Conservation (phyloP, 1,284 basidiomycete genomes). For the Pterulicium gracile region DNA sequence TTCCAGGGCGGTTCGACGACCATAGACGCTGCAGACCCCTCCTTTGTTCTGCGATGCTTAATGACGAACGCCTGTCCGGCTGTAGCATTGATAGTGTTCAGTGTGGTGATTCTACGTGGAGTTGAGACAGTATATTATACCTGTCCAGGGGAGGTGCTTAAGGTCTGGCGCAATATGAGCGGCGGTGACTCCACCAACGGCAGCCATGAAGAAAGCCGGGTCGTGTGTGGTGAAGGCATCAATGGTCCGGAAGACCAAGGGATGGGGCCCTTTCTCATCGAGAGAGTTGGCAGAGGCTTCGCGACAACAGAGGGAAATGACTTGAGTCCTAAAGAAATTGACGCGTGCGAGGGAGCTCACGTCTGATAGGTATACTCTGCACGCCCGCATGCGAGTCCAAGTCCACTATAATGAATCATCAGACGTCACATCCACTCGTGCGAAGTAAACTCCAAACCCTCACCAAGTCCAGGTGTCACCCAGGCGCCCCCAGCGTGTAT, state of each 20-base stretch:
- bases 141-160: too few species aligned
- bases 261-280: constrained; percentile 40
- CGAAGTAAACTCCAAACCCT: constrained; percentile 7
- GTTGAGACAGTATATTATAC: too few species aligned
- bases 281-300: too few species aligned
- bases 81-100: constrained; percentile 18
- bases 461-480: constrained; percentile 60
- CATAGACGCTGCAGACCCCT: constrained; percentile 50
- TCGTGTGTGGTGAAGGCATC: constrained; percentile 45
- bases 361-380: constrained; percentile 43
- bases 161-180: constrained; percentile 37
- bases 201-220: constrained; percentile 33
- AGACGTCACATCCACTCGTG: neutral
- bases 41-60: constrained; percentile 49
- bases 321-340: neutral
- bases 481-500: constrained; percentile 52
- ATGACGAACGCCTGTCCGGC: constrained; percentile 63
- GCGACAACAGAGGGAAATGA: too few species aligned
- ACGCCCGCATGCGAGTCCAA: constrained; percentile 76
- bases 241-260: constrained; percentile 43
- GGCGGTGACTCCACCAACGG: constrained; percentile 44
- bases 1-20: constrained; percentile 47
- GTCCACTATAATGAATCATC: constrained; percentile 41
- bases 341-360: constrained; percentile 24
- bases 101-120: too few species aligned